Evolutionary conservation across 2,329 filamentous ascomycete genomes (phyloP).

Genomic region (Aspergillus hortae): DNA sequence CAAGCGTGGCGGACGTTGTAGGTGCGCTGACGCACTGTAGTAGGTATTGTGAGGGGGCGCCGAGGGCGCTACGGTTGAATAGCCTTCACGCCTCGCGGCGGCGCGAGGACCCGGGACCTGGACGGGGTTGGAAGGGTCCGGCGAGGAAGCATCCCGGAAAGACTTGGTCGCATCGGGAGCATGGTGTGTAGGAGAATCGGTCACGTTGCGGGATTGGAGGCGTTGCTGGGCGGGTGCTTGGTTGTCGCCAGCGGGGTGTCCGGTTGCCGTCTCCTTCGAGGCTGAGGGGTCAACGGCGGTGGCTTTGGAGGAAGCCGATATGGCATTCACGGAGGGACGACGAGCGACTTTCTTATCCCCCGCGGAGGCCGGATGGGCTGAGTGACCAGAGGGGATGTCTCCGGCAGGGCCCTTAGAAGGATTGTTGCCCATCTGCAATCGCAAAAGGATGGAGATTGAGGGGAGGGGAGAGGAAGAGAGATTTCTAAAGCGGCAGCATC

Average conservation of each 20-base stretch:
- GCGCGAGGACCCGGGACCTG: constrained; percentile 35
- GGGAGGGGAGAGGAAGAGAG: constrained; percentile 6
- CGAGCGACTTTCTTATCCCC: constrained; percentile 39
- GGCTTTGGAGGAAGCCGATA: constrained; percentile 36
- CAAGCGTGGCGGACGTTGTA: constrained; percentile 70
- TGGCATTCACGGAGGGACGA: constrained; percentile 39
- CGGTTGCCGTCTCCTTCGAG: constrained; percentile 41
- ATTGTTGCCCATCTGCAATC: constrained; percentile 47
- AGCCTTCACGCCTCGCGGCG: constrained; percentile 26
- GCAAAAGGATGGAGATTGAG: constrained; percentile 8
- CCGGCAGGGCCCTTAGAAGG: constrained; percentile 42
- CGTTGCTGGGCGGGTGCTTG: constrained; percentile 39
- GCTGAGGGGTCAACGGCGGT: constrained; percentile 43
- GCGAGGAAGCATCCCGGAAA: constrained; percentile 24
- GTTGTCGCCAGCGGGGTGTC: constrained; percentile 33
- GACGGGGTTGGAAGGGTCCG: constrained; percentile 37
- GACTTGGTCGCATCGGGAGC: constrained; percentile 5
- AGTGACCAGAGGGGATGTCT: constrained; percentile 26
- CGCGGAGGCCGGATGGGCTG: constrained; percentile 20
- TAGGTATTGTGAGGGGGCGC: constrained; percentile 49
- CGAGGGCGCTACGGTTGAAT: constrained; percentile 34
- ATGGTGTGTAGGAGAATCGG: neutral
- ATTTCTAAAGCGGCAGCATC: constrained; percentile 16
- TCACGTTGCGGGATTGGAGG: constrained; percentile 33
- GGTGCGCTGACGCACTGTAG: constrained; percentile 38